Conservation (phyloP, 441 rosid genomes). For the Euphorbia schlechtendalii region DNA sequence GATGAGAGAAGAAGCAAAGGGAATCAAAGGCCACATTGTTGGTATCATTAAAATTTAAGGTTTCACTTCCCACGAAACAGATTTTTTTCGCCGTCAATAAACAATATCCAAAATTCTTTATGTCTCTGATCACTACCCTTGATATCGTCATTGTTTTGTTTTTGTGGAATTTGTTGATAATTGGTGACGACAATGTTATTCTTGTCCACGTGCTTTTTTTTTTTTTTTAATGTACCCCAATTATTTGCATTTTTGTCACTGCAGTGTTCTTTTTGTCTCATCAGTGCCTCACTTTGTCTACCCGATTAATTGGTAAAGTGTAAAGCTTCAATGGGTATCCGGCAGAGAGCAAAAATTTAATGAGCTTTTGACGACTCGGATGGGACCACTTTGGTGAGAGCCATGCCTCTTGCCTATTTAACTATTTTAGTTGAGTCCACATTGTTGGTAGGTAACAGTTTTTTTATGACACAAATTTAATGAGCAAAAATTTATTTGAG, state of each 20-base stretch:
- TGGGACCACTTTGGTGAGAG: too few species aligned
- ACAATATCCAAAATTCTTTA: neutral
- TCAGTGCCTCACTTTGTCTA: too few species aligned
- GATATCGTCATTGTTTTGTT: slow-evolving; percentile 18
- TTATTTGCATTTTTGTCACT: neutral
- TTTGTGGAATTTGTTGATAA: slow-evolving; percentile 24
- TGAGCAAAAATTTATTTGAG: too few species aligned
- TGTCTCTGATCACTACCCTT: slow-evolving; percentile 13
- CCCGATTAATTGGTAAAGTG: too few species aligned
- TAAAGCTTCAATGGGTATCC: too few species aligned
- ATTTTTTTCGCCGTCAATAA: slow-evolving; percentile 28
- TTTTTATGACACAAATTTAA: too few species aligned
- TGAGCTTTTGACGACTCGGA: too few species aligned
- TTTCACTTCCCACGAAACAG: slow-evolving; percentile 62
- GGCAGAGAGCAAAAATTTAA: too few species aligned
- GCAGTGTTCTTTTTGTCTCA: slow-evolving; percentile 7
- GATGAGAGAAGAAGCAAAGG: neutral
- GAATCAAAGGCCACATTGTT: slow-evolving; percentile 10
- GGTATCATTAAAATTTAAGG: slow-evolving; percentile 33
- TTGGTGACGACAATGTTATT: slow-evolving; percentile 32
- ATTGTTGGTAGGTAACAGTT: too few species aligned
- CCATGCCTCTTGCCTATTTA: too few species aligned
- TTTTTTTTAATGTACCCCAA: slow-evolving; percentile 7
- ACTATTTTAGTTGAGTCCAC: too few species aligned
- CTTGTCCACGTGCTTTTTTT: slow-evolving; percentile 21